These are phyloP conservation scores for Saccharomycopsis javanensis DNA, from an alignment of 805 yeast genomes.

Conservation along the genomic window DNA sequence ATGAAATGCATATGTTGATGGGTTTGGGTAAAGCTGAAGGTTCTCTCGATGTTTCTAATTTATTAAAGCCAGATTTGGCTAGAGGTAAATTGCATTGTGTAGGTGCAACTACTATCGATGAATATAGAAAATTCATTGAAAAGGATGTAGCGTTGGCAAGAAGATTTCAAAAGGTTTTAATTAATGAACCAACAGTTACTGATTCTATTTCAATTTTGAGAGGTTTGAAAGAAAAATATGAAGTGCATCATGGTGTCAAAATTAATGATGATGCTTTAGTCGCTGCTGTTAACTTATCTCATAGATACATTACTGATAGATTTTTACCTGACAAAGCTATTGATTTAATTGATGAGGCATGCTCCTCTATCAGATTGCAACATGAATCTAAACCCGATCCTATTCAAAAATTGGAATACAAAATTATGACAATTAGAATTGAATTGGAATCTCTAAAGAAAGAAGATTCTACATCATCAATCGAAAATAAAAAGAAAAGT, in stretches of 20 bases:
- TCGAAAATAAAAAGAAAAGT: slow-evolving; percentile 58
- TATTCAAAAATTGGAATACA: slow-evolving; percentile 78
- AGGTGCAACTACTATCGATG: slow-evolving; percentile 95
- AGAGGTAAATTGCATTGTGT: slow-evolving; percentile 83
- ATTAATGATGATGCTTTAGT: slow-evolving; percentile 88
- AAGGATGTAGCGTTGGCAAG: slow-evolving; percentile 94
- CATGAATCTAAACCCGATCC: slow-evolving; percentile 97
- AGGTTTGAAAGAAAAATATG: slow-evolving; percentile 89
- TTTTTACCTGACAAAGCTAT: slow-evolving; percentile 94
- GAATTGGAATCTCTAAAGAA: slow-evolving; percentile 90
- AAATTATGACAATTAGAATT: slow-evolving; percentile 87
- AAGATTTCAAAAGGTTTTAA: slow-evolving; percentile 80
- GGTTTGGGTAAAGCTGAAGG: slow-evolving; percentile 94
- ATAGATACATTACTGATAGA: slow-evolving; percentile 84
- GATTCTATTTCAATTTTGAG: slow-evolving; percentile 88
- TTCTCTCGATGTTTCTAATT: slow-evolving; percentile 80
- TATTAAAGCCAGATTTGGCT: slow-evolving; percentile 88
- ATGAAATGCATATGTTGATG: slow-evolving; percentile 80
- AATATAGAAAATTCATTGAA: slow-evolving; percentile 84
- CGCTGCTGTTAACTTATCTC: slow-evolving; percentile 83
- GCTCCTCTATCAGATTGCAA: slow-evolving; percentile 87
- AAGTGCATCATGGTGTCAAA: slow-evolving; percentile 96
- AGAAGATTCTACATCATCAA: slow-evolving; percentile 78
- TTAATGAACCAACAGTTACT: slow-evolving; percentile 81
- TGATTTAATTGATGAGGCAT: slow-evolving; percentile 93